Conservation (phyloP, 441 rosid genomes). For the Pelargonium fulgidum region DNA sequence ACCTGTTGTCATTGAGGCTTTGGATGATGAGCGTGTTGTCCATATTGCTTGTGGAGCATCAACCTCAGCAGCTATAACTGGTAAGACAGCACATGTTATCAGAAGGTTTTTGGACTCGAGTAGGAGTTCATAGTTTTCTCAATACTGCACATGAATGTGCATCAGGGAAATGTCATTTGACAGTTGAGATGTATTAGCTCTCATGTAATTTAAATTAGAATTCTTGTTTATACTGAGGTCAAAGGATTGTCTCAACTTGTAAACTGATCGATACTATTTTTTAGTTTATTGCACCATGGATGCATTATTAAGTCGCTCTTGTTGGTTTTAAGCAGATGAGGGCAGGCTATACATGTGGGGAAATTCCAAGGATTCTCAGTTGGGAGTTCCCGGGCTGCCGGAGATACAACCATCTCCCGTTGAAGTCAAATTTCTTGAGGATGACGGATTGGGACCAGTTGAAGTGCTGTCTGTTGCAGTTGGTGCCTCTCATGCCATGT, state of each 20-base stretch:
- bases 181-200: too few relatives aligned
- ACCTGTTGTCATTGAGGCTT: constrained; percentile 52
- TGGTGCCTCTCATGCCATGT: constrained; percentile 86
- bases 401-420: constrained; percentile 61
- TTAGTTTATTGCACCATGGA: not conserved
- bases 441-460: constrained; percentile 46
- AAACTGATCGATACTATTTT: not conserved
- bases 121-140: too few relatives aligned
- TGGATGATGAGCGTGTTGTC: constrained; percentile 49
- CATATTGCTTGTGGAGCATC: constrained; percentile 79
- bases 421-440: constrained; percentile 70
- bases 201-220: too few relatives aligned
- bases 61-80: constrained; percentile 75
- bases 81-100: constrained; percentile 26
- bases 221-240: too few relatives aligned
- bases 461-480: constrained; percentile 59
- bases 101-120: too few relatives aligned
- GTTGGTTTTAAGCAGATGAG: constrained; percentile 38
- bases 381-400: constrained; percentile 80
- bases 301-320: constrained; percentile 2
- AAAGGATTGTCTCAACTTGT: too few relatives aligned
- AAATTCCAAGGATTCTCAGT: constrained; percentile 75
- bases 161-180: too few relatives aligned
- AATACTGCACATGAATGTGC: too few relatives aligned
- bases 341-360: constrained; percentile 94